These are phyloP conservation scores for Dioscorea alata DNA, from an alignment of 106 monocot genomes.

Conservation along the genomic window DNA sequence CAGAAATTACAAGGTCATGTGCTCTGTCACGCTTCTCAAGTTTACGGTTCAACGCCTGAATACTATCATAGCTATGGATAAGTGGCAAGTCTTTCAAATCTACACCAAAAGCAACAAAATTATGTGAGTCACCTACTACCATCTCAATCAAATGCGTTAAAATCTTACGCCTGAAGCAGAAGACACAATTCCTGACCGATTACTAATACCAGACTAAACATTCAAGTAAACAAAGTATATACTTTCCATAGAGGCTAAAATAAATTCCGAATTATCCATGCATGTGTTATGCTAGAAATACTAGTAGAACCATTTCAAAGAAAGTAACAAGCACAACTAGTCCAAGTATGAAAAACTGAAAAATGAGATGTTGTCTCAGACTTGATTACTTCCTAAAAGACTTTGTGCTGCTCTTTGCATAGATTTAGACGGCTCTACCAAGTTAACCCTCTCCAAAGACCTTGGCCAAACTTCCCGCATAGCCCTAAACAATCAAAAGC, in stretches of 20 bases:
- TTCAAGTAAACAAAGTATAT: too few relatives aligned
- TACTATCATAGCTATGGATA: constrained; percentile 88
- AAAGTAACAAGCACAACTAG: too few relatives aligned
- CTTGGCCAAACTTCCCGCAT: constrained; percentile 89
- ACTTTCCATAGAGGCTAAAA: too few relatives aligned
- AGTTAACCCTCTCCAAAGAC: constrained; percentile 68
- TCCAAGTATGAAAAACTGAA: too few relatives aligned
- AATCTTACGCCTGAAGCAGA: not conserved
- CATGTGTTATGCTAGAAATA: too few relatives aligned
- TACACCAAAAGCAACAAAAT: constrained; percentile 10
- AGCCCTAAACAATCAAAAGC: constrained; percentile 50
- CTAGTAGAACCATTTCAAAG: too few relatives aligned
- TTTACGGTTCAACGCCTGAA: constrained; percentile 68
- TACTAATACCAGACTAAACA: not conserved
- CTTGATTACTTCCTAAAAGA: constrained; percentile 54
- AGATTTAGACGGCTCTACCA: constrained; percentile 88
- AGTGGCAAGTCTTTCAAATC: constrained; percentile 70
- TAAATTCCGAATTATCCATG: too few relatives aligned
- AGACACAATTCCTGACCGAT: not conserved
- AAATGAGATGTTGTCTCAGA: too few relatives aligned
- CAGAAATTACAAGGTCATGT: constrained; percentile 88
- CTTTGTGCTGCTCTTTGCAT: constrained; percentile 85
- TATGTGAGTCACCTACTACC: not conserved
- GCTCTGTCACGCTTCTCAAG: constrained; percentile 51
- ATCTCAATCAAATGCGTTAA: not conserved